Conservation (phyloP, 345 rosid genomes). For the Lagerstroemia speciosa region DNA sequence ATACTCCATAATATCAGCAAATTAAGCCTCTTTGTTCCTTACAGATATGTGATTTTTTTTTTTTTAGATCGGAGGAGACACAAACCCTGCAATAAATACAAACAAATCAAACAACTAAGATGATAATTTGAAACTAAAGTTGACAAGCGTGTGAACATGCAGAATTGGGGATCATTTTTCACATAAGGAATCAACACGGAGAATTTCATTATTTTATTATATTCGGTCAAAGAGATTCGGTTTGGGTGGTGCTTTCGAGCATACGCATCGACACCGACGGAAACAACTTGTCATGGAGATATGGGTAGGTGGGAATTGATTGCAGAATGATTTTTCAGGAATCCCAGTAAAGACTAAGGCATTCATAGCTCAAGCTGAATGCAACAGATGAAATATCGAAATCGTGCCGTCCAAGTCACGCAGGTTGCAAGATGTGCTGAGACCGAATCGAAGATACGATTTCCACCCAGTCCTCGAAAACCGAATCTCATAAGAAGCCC, state of each 20-base stretch:
- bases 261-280: no score
- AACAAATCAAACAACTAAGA: background rate
- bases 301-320: background rate
- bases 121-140: background rate
- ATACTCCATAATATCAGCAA: conserved; percentile 28
- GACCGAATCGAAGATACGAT: background rate
- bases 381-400: background rate
- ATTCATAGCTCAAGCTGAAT: background rate
- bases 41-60: background rate
- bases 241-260: background rate
- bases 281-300: no score
- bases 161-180: background rate
- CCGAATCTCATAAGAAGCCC: background rate
- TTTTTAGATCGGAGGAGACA: conserved; percentile 23
- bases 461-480: background rate
- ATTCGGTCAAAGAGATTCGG: background rate
- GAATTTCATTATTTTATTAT: background rate
- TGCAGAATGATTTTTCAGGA: background rate
- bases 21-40: background rate
- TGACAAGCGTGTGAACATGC: background rate
- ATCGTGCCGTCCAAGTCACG: background rate
- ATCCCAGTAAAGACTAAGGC: background rate
- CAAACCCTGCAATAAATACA: conserved; percentile 20
- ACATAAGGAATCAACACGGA: background rate
- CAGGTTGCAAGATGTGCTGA: background rate